Conservation (phyloP, 306 rosid species). For the Corylus americana region DNA sequence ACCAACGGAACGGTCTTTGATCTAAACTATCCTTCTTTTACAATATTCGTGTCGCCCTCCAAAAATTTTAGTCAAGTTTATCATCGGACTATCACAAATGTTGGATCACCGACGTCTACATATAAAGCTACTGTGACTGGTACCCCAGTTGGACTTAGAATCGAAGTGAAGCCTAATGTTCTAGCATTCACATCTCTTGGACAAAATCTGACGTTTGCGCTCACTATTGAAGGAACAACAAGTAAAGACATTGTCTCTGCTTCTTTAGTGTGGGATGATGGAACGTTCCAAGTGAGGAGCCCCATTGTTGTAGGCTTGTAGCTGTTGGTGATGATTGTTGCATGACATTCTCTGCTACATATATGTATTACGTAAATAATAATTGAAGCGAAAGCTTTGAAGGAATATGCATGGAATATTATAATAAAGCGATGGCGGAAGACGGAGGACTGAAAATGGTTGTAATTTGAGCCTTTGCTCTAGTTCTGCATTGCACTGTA, state of each 20-base stretch:
- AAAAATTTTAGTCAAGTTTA: slow-evolving; percentile 22
- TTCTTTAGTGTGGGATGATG: slow-evolving; percentile 26
- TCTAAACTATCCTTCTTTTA: slow-evolving; percentile 51
- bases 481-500: no score
- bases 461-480: no score
- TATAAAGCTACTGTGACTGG: slow-evolving; percentile 30
- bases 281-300: slow-evolving; percentile 42
- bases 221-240: neutral
- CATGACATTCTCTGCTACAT: no score
- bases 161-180: slow-evolving; percentile 30
- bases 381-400: no score
- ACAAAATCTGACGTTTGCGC: slow-evolving; percentile 32
- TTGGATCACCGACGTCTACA: slow-evolving; percentile 35
- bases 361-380: no score
- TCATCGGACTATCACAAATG: slow-evolving; percentile 50
- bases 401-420: no score
- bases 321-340: neutral
- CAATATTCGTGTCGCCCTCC: slow-evolving; percentile 18
- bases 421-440: no score
- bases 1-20: slow-evolving; percentile 21
- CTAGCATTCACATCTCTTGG: slow-evolving; percentile 32
- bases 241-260: no score
- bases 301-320: slow-evolving; percentile 35
- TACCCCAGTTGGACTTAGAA: slow-evolving; percentile 27
- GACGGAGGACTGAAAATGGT: no score